Evolutionary conservation across 2,329 filamentous ascomycete species (phyloP), one percentile per base, ranked within the genome.

Genomic region (Colletotrichum sp.): DNA sequence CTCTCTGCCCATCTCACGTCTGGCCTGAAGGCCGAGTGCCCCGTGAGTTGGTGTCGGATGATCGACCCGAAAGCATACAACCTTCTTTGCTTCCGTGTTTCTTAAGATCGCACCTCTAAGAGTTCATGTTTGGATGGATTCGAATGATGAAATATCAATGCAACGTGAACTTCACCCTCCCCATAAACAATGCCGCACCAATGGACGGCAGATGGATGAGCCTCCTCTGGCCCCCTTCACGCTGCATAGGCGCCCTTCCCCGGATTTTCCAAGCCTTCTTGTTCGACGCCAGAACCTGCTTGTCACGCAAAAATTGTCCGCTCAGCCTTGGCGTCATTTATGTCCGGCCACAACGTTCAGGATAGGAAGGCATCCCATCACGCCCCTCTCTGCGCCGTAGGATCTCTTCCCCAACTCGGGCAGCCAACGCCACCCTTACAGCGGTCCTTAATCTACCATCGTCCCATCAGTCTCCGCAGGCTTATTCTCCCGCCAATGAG

Each of bases 401-500:
- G 72, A 75, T 71, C 60, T 66, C 59, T 75, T 65, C 7, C 59
- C 67, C 66, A 71, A 65, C 34, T 75, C 24, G 72, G 72, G 15
- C n/a, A 13, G n/a, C 39, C 59, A 59, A 30, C 66, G 59, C 72
- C 59, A 70, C 59, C 49, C 59, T 26, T 36, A 49, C 59, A 74
- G 60, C 44, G 32, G 66, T 65, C 72, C 62, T 66, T 71, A 71
- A 75, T 71, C 49, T 71, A 52, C 44, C 68, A 75, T 71, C 60
- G 34, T 75, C 62, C 49, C 72, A 69, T 55, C n/a, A 65, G 49
- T 55, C 68, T 66, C 72, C 72, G 60, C 72, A 65, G 49, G 21
- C 36, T 30, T 60, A 39, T 66, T 75, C 68, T 71, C 72, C 72
- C 60, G 26, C 72, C 68, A 71, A 62, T 67, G 60, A 52, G 8